Conservation (phyloP, 1,139 yeast genomes). For the Suzukiozyma palmioleophila region DNA sequence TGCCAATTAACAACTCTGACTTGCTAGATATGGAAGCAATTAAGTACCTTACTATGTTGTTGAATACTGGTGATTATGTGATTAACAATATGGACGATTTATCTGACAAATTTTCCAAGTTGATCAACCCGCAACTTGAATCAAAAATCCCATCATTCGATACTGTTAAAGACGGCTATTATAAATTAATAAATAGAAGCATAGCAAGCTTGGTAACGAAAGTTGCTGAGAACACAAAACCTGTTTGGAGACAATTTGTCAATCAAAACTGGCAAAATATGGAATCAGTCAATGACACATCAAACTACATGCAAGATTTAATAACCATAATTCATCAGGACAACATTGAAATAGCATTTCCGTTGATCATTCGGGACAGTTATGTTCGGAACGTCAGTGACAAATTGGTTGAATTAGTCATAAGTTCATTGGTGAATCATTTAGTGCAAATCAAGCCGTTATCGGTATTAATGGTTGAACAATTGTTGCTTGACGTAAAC, state of each 20-base stretch:
- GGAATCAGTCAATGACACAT: conserved; percentile 62
- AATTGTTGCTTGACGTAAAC: conserved; percentile 68
- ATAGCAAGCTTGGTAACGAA: conserved; percentile 55
- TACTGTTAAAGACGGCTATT: conserved; percentile 50
- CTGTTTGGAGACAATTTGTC: conserved; percentile 81
- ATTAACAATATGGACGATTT: conserved; percentile 73
- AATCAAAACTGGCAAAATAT: conserved; percentile 73
- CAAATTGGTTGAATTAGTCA: conserved; percentile 63
- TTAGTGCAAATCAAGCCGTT: conserved; percentile 63
- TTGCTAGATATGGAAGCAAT: conserved; percentile 49
- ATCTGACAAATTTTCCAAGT: conserved; percentile 55
- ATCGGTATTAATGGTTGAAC: conserved; percentile 71
- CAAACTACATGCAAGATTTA: conserved; percentile 62
- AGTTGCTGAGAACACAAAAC: conserved; percentile 57
- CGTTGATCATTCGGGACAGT: conserved; percentile 63
- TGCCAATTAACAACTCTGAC: conserved; percentile 38
- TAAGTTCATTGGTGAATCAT: conserved; percentile 53
- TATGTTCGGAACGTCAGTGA: conserved; percentile 74
- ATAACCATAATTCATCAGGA: conserved; percentile 37
- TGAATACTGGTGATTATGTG: conserved; percentile 90
- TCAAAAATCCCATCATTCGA: conserved; percentile 45
- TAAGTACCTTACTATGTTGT: conserved; percentile 61
- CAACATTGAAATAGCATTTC: conserved; percentile 48
- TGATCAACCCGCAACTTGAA: conserved; percentile 36
- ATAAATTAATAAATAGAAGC: conserved; percentile 55